Evolutionary conservation across 2,329 filamentous ascomycete species (phyloP), one percentile per base, ranked within the genome.

Genomic region (Xylaria arbuscula): DNA sequence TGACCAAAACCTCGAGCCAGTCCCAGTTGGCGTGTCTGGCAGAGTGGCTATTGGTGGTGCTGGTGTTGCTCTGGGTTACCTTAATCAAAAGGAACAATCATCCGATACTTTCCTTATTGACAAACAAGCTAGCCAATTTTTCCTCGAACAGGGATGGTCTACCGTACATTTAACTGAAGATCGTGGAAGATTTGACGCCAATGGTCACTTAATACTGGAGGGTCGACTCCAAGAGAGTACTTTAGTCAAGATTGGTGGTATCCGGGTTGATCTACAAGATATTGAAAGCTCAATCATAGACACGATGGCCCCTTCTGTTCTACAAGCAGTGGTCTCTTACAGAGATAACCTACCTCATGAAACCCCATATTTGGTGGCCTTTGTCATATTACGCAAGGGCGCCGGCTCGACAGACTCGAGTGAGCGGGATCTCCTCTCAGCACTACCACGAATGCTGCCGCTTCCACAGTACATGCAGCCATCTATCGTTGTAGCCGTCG

Each of bases 51-150:
- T 60, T 2, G 57, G 57, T 9, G 57, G 57, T 9, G 45, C 19
- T 10, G 45, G 57, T 2, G 32, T 60, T 40, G 57, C 57, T 2
- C 17, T 24, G n/a, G 57, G 57, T n/a, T 60, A 60, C n/a, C 19
- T 50, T 3, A 60, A 60, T n/a, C 22, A 13, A 1, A 19, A 38
- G 0, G 34, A 60, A 45, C 32, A n/a, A 11, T 40, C 32, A 4
- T 9, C 45, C 24, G 22, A 45, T 1, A 15, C 32, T 1, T 51
- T 60, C 13, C 2, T 50, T 1, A 2, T 17, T 8, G 59, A 62
- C 13, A 11, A 45, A 1, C 38, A 24, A 28, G 61, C 53, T 7
- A 28, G 22, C 17, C 2, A 5, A 15, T 2, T 40, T 13, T 50
- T 32, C 19, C 2, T 3, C 1, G 15, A n/a, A 2, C 4, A 28